Evolutionary conservation across 192 early-diverging fungal species (phyloP), one percentile per base, ranked within the genome.

Genomic region (Dimargaris verticillata): DNA sequence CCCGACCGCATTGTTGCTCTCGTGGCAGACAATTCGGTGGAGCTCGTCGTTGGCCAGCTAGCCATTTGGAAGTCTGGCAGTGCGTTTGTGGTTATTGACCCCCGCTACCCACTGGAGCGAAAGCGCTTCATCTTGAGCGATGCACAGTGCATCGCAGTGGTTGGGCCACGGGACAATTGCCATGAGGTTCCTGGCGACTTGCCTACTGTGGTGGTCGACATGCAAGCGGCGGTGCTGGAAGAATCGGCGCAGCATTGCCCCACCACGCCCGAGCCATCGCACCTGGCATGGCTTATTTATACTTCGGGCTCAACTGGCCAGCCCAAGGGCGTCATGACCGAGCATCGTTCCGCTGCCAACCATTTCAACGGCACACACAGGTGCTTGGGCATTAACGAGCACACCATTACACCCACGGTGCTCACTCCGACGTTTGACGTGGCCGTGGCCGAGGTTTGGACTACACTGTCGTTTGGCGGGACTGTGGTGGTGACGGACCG

Each of bases 281-380:
- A 55, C 33, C 26, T 55, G 12, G n/a, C 53, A 20, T 38, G 28
- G 5, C n/a, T 55, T 13, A 38, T 55, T 10, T 55, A 55, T 25
- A 55, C 53, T 5, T 55, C 53, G 53, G 53, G 53, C 18, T 26
- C 53, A 20, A 55, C 53, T 20, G 53, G 53, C 18, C 26, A 38
- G 26, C 53, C 53, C 22, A 55, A 55, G 53, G 49, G 49, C 26
- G 49, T 51, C 9, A 20, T 25, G 18, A 20, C 20, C 20, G 49
- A 51, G 18, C 49, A 51, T n/a, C 49, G 49, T n/a, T 9, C 49
- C 1, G 49, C 26, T 20, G 49, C 49, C 49, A 51, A 51, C 18
- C 26, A 51, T 3, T 20, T 51, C 3, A 11, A n/a, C 7, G 33
- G 33, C 2, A 7, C 33, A 7, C 18, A 48, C 15, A 20, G 3